Conservation (phyloP, 2,329 filamentous ascomycete genomes). For the Penicillium oxalicum region DNA sequence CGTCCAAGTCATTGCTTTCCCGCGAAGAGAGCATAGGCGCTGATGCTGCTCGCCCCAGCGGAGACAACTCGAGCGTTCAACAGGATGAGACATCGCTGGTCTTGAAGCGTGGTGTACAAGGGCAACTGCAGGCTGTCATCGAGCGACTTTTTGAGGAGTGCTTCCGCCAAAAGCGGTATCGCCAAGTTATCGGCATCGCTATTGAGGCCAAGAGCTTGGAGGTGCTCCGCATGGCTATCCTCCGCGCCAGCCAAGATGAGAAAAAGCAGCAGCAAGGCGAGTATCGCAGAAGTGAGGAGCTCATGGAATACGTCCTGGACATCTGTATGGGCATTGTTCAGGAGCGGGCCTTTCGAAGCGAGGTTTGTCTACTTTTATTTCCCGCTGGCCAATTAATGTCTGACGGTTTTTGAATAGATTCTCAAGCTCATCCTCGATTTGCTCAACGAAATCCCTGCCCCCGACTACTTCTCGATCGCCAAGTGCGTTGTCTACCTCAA, state of each 20-base stretch:
- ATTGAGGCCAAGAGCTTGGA: conserved; percentile 90
- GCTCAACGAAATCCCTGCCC: conserved; percentile 84
- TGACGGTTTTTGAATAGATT: conserved; percentile 50
- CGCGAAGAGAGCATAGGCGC: conserved; percentile 62
- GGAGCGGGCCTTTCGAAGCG: conserved; percentile 75
- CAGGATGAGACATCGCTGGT: conserved; percentile 57
- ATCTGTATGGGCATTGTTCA: conserved; percentile 98
- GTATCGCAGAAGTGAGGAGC: conserved; percentile 66
- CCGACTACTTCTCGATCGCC: conserved; percentile 96
- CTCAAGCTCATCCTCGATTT: conserved; percentile 87
- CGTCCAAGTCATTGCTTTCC: conserved; percentile 91
- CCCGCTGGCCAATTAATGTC: not conserved
- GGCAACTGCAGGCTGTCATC: conserved; percentile 74
- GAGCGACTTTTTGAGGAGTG: conserved; percentile 88
- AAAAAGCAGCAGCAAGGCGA: conserved; percentile 58
- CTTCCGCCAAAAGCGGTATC: conserved; percentile 77
- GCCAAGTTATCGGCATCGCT: conserved; percentile 93
- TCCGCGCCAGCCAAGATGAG: conserved; percentile 81
- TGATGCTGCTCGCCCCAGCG: conserved; percentile 51
- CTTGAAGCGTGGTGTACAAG: conserved; percentile 67
- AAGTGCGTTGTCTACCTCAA: conserved; percentile 96
- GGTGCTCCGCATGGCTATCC: conserved; percentile 77
- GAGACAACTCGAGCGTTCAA: conserved; percentile 50
- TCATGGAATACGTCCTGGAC: conserved; percentile 93
- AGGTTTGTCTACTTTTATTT: conserved; percentile 39